Evolutionary conservation across 2,329 filamentous ascomycete species (phyloP), one percentile per base, ranked within the genome.

Genomic region (Exophiala sideris): DNA sequence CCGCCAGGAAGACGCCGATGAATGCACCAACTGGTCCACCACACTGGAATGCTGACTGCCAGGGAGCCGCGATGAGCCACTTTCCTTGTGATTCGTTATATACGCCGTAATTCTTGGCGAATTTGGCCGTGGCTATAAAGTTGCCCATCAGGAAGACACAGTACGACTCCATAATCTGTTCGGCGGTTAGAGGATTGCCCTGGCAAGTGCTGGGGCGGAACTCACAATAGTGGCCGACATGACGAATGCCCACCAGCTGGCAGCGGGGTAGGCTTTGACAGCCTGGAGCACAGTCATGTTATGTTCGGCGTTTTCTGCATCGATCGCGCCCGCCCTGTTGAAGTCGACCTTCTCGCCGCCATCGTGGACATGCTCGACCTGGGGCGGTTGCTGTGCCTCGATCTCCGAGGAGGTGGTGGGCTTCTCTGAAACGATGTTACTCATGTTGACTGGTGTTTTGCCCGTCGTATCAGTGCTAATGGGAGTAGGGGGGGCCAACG

Each of bases 131-230:
- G 53, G 81, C 80, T 39, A 84, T 68, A 67, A 85, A 85, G 54
- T 80, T 77, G 45, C 78, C 77, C 64, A 79, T 82, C 18, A 85
- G 70, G 72, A 85, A 84, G 57, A 85, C 78, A 66, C 76, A 76
- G 73, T 83, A 85, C 3, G 81, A 79, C 66, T 85, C 82, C 82
- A 85, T 85, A 62, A 83, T 81, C 81, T 84, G 60, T 60, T 29
- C n/a, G 44, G 29, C 51, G 16, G 12, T 52, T 40, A 50, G 57
- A 64, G 44, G 58, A 18, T 57, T 48, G 59, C 56, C 29, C 53
- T 59, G 45, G 42, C 20, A 58, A 58, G n/a, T 29, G 45, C 21
- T 29, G 45, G 45, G 16, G 12, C 34, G 45, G 12, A 52, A 58
- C 79, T 72, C 68, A 81, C 79, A 69, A 82, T 81, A 18, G 76